Conservation (phyloP, 495 filamentous ascomycete species). For the Bombardia bombarda region DNA sequence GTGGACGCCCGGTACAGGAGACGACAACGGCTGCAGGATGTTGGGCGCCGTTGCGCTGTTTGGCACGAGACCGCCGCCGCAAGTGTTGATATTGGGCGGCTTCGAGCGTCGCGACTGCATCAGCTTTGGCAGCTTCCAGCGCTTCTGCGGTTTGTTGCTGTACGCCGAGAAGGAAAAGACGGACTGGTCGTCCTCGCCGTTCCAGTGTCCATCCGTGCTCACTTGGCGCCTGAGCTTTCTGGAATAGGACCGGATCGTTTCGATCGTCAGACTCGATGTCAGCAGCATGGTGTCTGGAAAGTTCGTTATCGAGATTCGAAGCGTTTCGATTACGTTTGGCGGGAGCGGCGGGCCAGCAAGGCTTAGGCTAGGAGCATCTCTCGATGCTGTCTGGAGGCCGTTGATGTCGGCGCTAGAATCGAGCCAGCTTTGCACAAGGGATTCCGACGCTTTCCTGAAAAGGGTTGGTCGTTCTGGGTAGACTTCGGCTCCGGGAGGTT, state of each 20-base stretch:
- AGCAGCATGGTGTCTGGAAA: slow-evolving; percentile 42
- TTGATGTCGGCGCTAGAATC: neutral
- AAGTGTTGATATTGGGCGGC: slow-evolving; percentile 7
- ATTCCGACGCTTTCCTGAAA: neutral
- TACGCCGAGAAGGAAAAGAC: slow-evolving; percentile 9
- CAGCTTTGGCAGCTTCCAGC: slow-evolving; percentile 17
- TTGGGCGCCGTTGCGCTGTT: slow-evolving; percentile 2
- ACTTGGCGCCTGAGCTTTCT: slow-evolving; percentile 27
- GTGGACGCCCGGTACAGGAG: too few relatives aligned
- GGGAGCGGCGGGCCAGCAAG: slow-evolving; percentile 21
- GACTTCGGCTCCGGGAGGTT: neutral
- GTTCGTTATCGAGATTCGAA: slow-evolving; percentile 30
- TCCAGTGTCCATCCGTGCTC: neutral
- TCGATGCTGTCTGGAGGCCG: neutral
- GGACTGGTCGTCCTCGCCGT: slow-evolving; percentile 9
- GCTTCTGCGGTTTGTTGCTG: slow-evolving; percentile 4
- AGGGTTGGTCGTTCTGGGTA: neutral
- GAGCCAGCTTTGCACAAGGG: neutral
- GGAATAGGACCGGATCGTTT: slow-evolving; percentile 39
- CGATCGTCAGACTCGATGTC: slow-evolving; percentile 35
- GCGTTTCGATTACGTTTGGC: slow-evolving; percentile 31
- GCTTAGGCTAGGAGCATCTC: neutral
- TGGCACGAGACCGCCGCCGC: too few relatives aligned
- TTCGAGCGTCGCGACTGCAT: slow-evolving; percentile 8
- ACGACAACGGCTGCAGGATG: slow-evolving; percentile 1